Evolutionary conservation across 768 basidiomycete species (phyloP), one percentile per base, ranked within the genome.

Genomic region (Leccinum olivaceopallidum): DNA sequence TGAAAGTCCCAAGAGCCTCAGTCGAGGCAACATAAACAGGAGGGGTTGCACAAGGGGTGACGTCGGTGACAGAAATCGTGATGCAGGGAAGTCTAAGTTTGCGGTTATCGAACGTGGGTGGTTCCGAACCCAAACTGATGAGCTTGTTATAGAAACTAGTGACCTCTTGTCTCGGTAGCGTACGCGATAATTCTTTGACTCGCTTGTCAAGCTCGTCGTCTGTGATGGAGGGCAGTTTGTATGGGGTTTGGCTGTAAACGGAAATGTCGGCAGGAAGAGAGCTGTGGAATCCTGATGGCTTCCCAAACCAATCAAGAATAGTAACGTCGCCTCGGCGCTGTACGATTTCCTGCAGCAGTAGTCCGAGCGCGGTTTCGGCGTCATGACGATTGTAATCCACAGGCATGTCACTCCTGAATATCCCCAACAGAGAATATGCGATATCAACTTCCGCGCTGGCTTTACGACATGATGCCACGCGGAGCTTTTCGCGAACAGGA

Each of bases 261-360:
- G 66, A 49, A 32, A 67, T 54, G 1, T 58, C 24, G 10, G 67
- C 57, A 9, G 67, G 67, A 5, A 68, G 28, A 30, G 52, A 57
- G 36, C 61, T 65, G 26, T 68, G 51, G 28, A 68, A 68, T 8
- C 24, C 53, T 0, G 67, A 68, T 30, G 63, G 18, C n/a, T 39
- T 20, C 24, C 67, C 67, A 12, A 59, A 16, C 67, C 67, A 68
- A 57, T 68, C 67, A 2, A 68, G 59, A 20, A 65, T 54, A 16
- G 61, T 58, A 6, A 50, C 32, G 12, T 65, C 67, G 9, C 61
- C 58, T 26, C 57, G 50, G 7, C 60, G 66, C 28, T 57, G 49
- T 7, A 28, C 28, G 2, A 52, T 52, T 34, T 67, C 66, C 20
- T 65, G 59, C 18, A 65, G 32, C 18, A 65, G 59, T 2, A 39